Percentiles rank a stretch among this genome's conserved stretches.
These are phyloP conservation scores for Lagenidium giganteum DNA, from an alignment of 352 stramenopile species.

Conservation along the genomic window DNA sequence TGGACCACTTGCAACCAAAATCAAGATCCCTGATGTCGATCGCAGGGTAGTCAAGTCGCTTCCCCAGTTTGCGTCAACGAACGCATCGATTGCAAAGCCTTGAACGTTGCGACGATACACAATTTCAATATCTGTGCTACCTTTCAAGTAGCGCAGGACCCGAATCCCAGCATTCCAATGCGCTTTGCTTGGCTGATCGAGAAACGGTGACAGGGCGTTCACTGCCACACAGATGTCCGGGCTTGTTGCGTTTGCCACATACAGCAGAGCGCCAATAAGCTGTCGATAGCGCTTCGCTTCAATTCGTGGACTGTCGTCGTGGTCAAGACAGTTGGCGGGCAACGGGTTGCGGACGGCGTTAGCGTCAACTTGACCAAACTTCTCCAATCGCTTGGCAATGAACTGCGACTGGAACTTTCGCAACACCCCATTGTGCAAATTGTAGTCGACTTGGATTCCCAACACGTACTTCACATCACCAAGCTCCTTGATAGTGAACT, in stretches of 20 bases:
- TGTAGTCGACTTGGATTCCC: no score
- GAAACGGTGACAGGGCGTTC: slow-evolving; percentile 1
- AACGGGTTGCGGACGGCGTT: no score
- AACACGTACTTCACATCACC: no score
- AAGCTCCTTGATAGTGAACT: no score
- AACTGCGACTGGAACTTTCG: no score
- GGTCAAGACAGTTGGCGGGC: no score
- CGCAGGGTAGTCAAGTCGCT: slow-evolving; percentile 4
- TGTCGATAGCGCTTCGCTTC: no score
- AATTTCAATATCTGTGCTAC: slow-evolving; percentile 1
- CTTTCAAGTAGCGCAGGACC: slow-evolving; percentile 16
- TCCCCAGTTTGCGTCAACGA: slow-evolving; percentile 18
- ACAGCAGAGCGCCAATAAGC: no score
- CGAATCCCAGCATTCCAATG: slow-evolving; percentile 14
- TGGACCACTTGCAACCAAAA: slow-evolving; percentile 3
- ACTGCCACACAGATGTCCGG: slow-evolving; percentile 13
- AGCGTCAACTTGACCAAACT: no score
- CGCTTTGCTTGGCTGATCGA: slow-evolving; percentile 8
- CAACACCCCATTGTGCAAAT: no score
- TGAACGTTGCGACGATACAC: background rate
- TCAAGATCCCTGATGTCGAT: slow-evolving; percentile 15
- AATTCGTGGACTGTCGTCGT: no score
- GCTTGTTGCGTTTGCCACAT: slow-evolving; percentile 15
- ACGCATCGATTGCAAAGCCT: slow-evolving; percentile 1
- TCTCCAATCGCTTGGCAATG: no score